phyloP scores from a whole-genome alignment of 169 alveolate genomes.

The Babesia ovata region DNA sequence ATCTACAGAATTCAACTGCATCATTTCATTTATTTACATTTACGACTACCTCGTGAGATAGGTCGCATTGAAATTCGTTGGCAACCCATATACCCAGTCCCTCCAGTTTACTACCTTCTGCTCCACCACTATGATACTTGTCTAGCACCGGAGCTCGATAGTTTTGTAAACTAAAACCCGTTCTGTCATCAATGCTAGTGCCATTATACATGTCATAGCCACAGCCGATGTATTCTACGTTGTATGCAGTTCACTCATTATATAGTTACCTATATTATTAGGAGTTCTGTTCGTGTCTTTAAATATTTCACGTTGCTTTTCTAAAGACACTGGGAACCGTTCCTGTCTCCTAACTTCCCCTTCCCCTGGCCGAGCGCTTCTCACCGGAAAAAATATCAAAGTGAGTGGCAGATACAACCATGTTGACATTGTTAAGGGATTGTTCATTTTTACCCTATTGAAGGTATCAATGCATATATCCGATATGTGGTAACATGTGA shows the following conservation, averaged over 20 bases:
- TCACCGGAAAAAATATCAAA: not conserved
- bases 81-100: constrained; percentile 31
- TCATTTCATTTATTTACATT: too few species aligned
- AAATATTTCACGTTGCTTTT: constrained; percentile 10
- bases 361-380: not conserved
- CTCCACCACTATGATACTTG: not conserved
- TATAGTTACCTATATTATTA: constrained; percentile 30
- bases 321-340: constrained; percentile 18
- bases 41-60: constrained; percentile 48
- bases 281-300: constrained; percentile 4
- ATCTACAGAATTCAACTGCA: constrained; percentile 36
- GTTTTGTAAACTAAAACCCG: constrained; percentile 36
- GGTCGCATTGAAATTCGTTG: constrained; percentile 54
- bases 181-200: constrained; percentile 20
- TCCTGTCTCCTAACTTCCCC: not conserved
- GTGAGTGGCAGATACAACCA: not conserved
- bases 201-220: constrained; percentile 59
- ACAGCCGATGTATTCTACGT: constrained; percentile 60
- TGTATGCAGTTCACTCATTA: too few species aligned
- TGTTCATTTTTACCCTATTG: not conserved
- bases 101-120: not conserved
- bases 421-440: not conserved
- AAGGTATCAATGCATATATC: too few species aligned
- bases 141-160: constrained; percentile 60
- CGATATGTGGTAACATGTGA: too few species aligned